Evolutionary conservation across 2,329 filamentous ascomycete species (phyloP).

Genomic region (Escovopsis sp.): DNA sequence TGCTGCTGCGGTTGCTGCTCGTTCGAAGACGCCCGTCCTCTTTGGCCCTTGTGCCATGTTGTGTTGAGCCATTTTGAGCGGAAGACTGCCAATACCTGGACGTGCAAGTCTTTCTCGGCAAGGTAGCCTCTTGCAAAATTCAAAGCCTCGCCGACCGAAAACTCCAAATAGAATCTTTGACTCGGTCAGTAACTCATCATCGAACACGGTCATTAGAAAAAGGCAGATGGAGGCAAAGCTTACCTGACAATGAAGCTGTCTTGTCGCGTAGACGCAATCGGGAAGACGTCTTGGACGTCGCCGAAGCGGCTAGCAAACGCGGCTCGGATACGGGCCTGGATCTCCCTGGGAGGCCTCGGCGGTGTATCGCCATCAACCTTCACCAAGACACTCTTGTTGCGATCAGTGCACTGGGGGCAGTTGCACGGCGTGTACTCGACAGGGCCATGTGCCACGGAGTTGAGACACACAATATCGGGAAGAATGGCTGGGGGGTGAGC

Average conservation of each 20-base stretch:
- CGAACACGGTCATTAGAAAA: neutral
- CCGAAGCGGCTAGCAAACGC: conserved; percentile 16
- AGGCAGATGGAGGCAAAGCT: neutral
- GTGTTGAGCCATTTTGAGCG: conserved; percentile 18
- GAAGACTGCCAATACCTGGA: conserved; percentile 14
- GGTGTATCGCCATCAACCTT: conserved; percentile 5
- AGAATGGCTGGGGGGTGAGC: no score
- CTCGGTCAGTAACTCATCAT: neutral
- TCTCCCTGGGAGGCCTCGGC: conserved; percentile 7
- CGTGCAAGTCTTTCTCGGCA: conserved; percentile 12
- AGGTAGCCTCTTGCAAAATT: conserved; percentile 10
- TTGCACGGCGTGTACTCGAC: conserved; percentile 16
- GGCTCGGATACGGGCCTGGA: conserved; percentile 16
- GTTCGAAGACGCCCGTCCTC: neutral
- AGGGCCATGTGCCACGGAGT: conserved; percentile 5
- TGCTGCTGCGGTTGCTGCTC: neutral
- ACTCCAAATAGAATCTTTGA: conserved; percentile 14
- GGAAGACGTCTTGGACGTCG: conserved; percentile 15
- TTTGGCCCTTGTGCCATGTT: conserved; percentile 1
- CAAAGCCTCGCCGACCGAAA: conserved; percentile 15
- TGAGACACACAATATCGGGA: conserved; percentile 10
- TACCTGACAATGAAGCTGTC: conserved; percentile 17
- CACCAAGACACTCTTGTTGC: conserved; percentile 19
- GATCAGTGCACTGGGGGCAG: conserved; percentile 15
- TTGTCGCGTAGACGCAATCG: neutral